These are phyloP conservation scores for Candida mattraensis DNA, from an alignment of 805 yeast genomes.

Conservation along the genomic window DNA sequence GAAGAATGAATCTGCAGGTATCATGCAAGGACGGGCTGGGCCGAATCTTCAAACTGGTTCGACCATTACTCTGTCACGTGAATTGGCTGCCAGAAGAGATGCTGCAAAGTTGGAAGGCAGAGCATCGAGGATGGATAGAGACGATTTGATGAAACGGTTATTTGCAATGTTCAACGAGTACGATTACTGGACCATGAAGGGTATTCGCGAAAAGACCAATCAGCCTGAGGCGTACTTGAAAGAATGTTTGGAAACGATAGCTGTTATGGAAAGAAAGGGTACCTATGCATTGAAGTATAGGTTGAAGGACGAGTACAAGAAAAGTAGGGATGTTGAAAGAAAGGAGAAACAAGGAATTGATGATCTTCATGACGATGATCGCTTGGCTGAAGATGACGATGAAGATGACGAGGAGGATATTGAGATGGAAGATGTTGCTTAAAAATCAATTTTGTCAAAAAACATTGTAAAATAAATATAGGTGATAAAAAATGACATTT, in stretches of 20 bases:
- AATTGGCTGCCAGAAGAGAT: conserved; percentile 52
- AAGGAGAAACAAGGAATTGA: conserved; percentile 56
- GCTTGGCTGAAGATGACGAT: conserved; percentile 27
- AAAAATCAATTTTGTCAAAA: too few species aligned
- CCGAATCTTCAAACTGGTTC: conserved; percentile 71
- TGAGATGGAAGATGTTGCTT: conserved; percentile 73
- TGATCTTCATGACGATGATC: conserved; percentile 42
- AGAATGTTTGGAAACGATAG: conserved; percentile 88
- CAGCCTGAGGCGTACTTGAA: conserved; percentile 94
- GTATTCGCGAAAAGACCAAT: conserved; percentile 86
- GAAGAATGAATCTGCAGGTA: conserved; percentile 75
- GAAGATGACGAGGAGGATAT: conserved; percentile 55
- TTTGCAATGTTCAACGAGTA: conserved; percentile 91
- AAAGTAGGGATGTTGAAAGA: conserved; percentile 73
- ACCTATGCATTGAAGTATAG: conserved; percentile 93
- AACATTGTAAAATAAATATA: too few species aligned
- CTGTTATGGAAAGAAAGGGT: conserved; percentile 87
- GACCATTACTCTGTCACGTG: conserved; percentile 67
- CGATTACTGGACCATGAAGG: conserved; percentile 96
- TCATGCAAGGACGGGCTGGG: conserved; percentile 81
- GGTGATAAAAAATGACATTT: too few species aligned
- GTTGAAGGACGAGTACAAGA: conserved; percentile 85
- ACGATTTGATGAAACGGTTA: conserved; percentile 82
- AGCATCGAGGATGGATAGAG: conserved; percentile 91
- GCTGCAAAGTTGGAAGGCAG: conserved; percentile 68